Percentiles rank a stretch among this genome's conserved stretches.
Conservation (phyloP, 2,329 filamentous ascomycete genomes). For the Aureobasidium zeae region DNA sequence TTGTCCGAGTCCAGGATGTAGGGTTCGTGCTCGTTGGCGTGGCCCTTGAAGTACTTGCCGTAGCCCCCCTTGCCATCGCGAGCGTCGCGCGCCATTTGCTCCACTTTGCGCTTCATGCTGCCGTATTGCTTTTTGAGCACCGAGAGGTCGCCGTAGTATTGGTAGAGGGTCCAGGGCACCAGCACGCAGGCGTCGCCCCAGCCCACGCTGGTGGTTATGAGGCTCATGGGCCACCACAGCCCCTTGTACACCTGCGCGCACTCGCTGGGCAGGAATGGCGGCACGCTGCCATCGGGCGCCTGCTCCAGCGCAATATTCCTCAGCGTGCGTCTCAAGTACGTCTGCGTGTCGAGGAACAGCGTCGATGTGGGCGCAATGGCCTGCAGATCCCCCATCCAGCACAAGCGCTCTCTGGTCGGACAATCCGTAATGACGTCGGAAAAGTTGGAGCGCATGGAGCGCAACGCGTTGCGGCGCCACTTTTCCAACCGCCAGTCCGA, state of each 20-base stretch:
- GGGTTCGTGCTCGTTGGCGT: slow-evolving; percentile 4
- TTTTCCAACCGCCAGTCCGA: slow-evolving; percentile 13
- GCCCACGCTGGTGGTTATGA: slow-evolving; percentile 2
- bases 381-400: slow-evolving; percentile 12
- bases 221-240: background rate
- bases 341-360: slow-evolving; percentile 11
- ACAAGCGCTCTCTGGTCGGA: slow-evolving; percentile 5
- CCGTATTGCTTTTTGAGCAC: slow-evolving; percentile 6
- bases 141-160: slow-evolving; percentile 8
- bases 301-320: slow-evolving; percentile 5
- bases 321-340: background rate
- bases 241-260: slow-evolving; percentile 12
- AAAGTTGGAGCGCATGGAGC: slow-evolving; percentile 8
- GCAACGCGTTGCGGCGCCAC: slow-evolving; percentile 5
- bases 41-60: slow-evolving; percentile 13
- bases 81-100: slow-evolving; percentile 8
- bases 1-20: slow-evolving; percentile 11
- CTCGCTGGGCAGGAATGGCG: slow-evolving; percentile 8
- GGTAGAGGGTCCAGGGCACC: slow-evolving; percentile 8
- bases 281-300: slow-evolving; percentile 4
- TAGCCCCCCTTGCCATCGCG: background rate
- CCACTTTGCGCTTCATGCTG: slow-evolving; percentile 8
- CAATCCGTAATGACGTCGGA: slow-evolving; percentile 8
- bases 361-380: slow-evolving; percentile 7
- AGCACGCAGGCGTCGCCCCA: slow-evolving; percentile 13